Percentiles rank a stretch among this genome's conserved stretches.
These are phyloP conservation scores for Anacardium occidentale DNA, from an alignment of 345 rosid species.

Conservation along the genomic window DNA sequence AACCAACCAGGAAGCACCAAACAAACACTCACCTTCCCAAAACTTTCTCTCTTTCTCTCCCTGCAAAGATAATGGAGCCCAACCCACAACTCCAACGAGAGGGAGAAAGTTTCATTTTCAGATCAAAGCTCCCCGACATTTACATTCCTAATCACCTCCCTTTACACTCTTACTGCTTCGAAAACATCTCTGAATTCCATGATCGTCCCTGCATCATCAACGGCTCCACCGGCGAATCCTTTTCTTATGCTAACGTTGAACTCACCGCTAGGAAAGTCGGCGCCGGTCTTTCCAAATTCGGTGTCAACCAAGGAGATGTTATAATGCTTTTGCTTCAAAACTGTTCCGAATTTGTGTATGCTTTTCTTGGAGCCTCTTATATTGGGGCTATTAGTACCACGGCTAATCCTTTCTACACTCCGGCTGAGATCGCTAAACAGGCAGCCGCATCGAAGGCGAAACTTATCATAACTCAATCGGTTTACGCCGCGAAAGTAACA, in stretches of 20 bases:
- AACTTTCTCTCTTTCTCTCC: conserved; percentile 5
- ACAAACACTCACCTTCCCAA: conserved; percentile 30
- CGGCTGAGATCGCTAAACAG: conserved; percentile 58
- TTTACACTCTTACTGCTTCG: conserved; percentile 51
- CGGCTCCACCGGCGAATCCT: conserved; percentile 44
- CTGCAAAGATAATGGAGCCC: conserved; percentile 36
- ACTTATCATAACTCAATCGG: conserved; percentile 48
- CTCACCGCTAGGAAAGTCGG: conserved; percentile 51
- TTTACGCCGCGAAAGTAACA: conserved; percentile 41
- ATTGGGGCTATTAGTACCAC: conserved; percentile 55
- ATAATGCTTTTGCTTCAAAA: conserved; percentile 65
- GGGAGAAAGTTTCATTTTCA: conserved; percentile 52
- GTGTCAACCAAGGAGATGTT: conserved; percentile 57
- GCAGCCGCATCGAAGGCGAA: conserved; percentile 40
- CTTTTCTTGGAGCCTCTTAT: conserved; percentile 56
- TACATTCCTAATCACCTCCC: conserved; percentile 62
- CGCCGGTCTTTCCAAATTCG: conserved; percentile 47
- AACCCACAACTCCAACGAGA: conserved; percentile 12
- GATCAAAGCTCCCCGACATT: conserved; percentile 62
- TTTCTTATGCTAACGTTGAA: conserved; percentile 55
- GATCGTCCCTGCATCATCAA: conserved; percentile 56
- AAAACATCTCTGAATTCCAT: conserved; percentile 40
- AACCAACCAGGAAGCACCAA: conserved; percentile 30
- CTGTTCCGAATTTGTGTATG: conserved; percentile 55
- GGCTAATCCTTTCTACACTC: conserved; percentile 62